Evolutionary conservation across 1,284 basidiomycete genomes (phyloP).

Genomic region (Moniliella sp.): DNA sequence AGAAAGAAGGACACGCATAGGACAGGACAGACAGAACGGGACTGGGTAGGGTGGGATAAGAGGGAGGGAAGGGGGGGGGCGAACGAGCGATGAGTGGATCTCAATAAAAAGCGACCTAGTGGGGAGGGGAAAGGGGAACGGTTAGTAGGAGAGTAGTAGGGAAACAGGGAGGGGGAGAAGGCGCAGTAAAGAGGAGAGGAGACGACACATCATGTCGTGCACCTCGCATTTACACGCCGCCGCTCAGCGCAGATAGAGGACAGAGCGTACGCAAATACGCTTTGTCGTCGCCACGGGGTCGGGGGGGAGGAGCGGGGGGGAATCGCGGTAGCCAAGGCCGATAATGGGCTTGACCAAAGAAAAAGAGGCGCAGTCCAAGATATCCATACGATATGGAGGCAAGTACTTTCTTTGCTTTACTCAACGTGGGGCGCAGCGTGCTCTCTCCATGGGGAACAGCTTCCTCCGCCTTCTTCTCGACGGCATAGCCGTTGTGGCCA

Average conservation of each 20-base stretch:
- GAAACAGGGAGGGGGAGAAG: background rate
- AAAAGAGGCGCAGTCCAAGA: background rate
- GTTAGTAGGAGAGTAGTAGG: background rate
- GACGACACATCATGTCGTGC: background rate
- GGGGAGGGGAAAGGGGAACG: background rate
- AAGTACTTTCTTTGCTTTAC: background rate
- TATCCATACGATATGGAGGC: too few relatives aligned
- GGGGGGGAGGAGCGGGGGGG: background rate
- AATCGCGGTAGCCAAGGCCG: background rate
- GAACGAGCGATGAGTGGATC: background rate
- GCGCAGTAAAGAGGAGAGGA: background rate
- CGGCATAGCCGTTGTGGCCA: slow-evolving; percentile 50
- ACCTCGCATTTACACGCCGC: background rate
- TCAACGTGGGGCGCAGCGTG: slow-evolving; percentile 7
- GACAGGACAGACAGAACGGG: background rate
- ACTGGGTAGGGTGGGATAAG: background rate
- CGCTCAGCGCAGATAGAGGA: background rate
- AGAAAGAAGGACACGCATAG: too few relatives aligned
- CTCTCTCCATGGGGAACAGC: slow-evolving; percentile 14
- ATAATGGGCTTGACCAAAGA: background rate
- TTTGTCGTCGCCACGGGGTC: too few relatives aligned
- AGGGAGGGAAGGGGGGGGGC: background rate
- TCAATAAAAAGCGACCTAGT: background rate
- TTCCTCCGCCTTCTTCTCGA: slow-evolving; percentile 35
- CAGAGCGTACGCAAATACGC: background rate